These are phyloP conservation scores for Russula griseocarnosa DNA, from an alignment of 768 basidiomycete species.

Conservation along the genomic window DNA sequence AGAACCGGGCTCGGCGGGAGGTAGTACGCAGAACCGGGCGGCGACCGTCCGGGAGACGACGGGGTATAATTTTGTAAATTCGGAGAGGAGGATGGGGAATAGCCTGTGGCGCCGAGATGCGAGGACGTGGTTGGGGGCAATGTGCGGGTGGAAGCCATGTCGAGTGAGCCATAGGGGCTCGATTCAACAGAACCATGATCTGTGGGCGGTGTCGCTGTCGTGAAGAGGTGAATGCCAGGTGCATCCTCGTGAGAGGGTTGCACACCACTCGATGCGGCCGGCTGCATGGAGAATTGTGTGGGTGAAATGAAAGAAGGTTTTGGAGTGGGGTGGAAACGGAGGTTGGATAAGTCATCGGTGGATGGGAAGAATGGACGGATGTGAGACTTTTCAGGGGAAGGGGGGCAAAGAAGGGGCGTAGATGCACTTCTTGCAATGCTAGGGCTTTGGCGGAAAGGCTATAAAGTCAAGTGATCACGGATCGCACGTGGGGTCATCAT, in stretches of 20 bases:
- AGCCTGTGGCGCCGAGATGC: background rate
- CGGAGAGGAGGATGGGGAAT: background rate
- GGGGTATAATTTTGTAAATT: constrained; percentile 14
- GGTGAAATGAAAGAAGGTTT: background rate
- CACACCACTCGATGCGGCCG: background rate
- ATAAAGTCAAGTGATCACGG: background rate
- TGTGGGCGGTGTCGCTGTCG: constrained; percentile 9
- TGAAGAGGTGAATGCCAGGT: background rate
- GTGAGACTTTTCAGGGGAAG: background rate
- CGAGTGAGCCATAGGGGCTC: background rate
- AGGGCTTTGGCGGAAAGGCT: background rate
- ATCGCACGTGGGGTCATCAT: background rate
- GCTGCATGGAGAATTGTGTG: background rate
- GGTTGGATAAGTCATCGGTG: background rate
- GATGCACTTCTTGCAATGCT: constrained; percentile 19
- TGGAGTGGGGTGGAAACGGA: background rate
- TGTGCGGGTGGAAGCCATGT: background rate
- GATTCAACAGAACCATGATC: background rate
- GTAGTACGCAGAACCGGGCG: background rate
- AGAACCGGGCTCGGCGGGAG: constrained; percentile 6
- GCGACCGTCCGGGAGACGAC: constrained; percentile 9
- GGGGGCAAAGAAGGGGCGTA: constrained; percentile 4
- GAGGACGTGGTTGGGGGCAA: background rate
- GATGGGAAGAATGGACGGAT: constrained; percentile 10
- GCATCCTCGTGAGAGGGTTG: background rate